A percentile compares a stretch with the other conserved stretches of the same genome.
Evolutionary conservation across 129 eudicot genomes (phyloP).

Genomic region (Smallanthus sonchifolius): DNA sequence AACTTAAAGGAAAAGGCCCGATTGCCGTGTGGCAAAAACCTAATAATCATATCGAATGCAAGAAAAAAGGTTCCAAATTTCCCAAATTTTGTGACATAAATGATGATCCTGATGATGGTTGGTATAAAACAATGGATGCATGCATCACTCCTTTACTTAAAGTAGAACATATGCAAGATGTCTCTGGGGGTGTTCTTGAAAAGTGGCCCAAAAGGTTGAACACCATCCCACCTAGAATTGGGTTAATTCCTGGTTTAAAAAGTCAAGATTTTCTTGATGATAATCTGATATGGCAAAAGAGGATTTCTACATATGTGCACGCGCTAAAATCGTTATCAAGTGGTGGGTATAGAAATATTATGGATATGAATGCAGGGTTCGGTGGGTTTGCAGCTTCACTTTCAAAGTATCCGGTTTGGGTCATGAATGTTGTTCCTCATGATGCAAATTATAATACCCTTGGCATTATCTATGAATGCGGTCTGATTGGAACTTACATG

Average conservation of each 20-base stretch:
- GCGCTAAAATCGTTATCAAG: slow-evolving; percentile 16
- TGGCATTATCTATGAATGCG: slow-evolving; percentile 34
- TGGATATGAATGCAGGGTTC: slow-evolving; percentile 41
- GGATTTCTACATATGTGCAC: slow-evolving; percentile 12
- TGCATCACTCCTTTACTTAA: slow-evolving; percentile 29
- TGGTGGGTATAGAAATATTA: slow-evolving; percentile 36
- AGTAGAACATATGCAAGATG: slow-evolving; percentile 9
- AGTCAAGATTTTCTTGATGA: slow-evolving; percentile 26
- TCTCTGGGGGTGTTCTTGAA: slow-evolving; percentile 29
- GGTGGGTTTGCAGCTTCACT: slow-evolving; percentile 46
- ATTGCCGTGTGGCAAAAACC: slow-evolving; percentile 45
- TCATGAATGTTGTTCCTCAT: slow-evolving; percentile 42
- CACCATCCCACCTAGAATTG: slow-evolving; percentile 26
- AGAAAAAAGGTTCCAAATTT: slow-evolving; percentile 14
- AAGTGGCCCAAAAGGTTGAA: slow-evolving; percentile 39
- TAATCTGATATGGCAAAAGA: slow-evolving; percentile 25
- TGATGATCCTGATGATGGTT: slow-evolving; percentile 34
- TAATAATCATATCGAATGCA: slow-evolving; percentile 30
- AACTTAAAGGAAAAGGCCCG: slow-evolving; percentile 28
- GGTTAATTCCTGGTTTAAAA: not conserved
- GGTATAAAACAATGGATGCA: slow-evolving; percentile 38
- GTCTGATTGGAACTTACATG: slow-evolving; percentile 39
- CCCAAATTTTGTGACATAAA: slow-evolving; percentile 19
- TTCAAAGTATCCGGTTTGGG: slow-evolving; percentile 40
- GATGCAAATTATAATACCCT: slow-evolving; percentile 23